Conservation (phyloP, 2,329 filamentous ascomycete genomes). For the Sporothrix pallida region DNA sequence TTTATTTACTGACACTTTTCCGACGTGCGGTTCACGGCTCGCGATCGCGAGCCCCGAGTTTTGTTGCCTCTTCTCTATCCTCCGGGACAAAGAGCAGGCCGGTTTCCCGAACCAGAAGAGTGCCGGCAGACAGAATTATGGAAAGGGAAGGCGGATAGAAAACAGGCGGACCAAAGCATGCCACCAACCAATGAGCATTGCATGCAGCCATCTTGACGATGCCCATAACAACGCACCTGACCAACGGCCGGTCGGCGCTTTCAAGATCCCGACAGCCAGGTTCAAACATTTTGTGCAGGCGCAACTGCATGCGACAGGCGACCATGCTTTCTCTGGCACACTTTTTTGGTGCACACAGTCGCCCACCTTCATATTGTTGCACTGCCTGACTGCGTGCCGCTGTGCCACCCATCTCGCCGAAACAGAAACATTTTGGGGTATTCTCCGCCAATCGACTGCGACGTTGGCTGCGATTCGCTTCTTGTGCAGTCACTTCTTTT, state of each 20-base stretch:
- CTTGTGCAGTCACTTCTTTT: neutral
- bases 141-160: neutral
- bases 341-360: neutral
- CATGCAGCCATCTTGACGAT: neutral
- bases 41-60: too few relatives aligned
- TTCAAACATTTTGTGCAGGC: neutral
- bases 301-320: neutral
- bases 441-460: conserved; percentile 6
- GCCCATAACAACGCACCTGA: neutral
- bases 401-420: neutral
- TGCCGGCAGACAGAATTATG: neutral
- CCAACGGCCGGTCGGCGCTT: neutral
- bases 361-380: neutral
- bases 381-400: neutral
- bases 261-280: conserved; percentile 15
- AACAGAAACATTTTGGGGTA: neutral
- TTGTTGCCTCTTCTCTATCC: neutral
- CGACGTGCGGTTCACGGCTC: too few relatives aligned
- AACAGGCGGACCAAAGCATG: neutral
- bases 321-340: neutral
- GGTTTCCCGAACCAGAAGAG: neutral
- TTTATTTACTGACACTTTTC: too few relatives aligned
- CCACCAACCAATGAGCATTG: neutral
- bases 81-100: conserved; percentile 11
- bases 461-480: neutral